Evolutionary conservation across 2,329 filamentous ascomycete species (phyloP).

Genomic region (Diaporthe ampelina): DNA sequence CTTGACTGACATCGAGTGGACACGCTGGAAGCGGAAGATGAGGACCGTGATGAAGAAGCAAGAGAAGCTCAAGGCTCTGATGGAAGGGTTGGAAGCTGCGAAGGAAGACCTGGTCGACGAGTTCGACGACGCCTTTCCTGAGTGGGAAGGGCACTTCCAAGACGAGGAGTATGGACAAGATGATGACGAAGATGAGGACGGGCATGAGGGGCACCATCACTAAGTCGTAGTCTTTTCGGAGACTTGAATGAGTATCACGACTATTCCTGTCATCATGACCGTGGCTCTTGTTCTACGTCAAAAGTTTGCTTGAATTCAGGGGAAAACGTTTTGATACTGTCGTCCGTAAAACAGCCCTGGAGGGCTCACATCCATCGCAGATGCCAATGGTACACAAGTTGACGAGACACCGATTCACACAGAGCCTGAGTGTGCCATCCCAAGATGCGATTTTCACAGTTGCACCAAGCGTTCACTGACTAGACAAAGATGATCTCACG

Average conservation of each 20-base stretch:
- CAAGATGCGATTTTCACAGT: not conserved
- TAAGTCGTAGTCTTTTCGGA: not conserved
- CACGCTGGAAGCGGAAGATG: constrained; percentile 51
- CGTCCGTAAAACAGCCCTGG: not conserved
- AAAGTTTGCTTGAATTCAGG: not conserved
- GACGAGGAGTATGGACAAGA: constrained; percentile 24
- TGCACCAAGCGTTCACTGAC: no score
- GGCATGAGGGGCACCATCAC: not conserved
- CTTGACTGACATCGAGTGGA: constrained; percentile 71
- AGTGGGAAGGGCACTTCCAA: constrained; percentile 27
- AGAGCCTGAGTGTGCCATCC: not conserved
- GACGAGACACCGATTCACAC: not conserved
- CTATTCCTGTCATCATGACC: no score
- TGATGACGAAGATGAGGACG: constrained; percentile 7
- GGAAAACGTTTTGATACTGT: not conserved
- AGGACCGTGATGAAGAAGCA: not conserved
- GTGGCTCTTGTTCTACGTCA: not conserved
- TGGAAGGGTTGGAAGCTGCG: constrained; percentile 5
- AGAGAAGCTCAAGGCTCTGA: not conserved
- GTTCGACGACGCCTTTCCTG: constrained; percentile 14
- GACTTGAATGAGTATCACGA: not conserved
- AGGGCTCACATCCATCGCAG: not conserved
- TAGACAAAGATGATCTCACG: not conserved
- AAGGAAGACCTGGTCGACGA: constrained; percentile 1
- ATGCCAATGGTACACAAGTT: not conserved